A percentile compares a stretch with the other conserved stretches of the same genome.
phyloP scores from a whole-genome alignment of 495 filamentous ascomycete species.

The Xylaria acuta region DNA sequence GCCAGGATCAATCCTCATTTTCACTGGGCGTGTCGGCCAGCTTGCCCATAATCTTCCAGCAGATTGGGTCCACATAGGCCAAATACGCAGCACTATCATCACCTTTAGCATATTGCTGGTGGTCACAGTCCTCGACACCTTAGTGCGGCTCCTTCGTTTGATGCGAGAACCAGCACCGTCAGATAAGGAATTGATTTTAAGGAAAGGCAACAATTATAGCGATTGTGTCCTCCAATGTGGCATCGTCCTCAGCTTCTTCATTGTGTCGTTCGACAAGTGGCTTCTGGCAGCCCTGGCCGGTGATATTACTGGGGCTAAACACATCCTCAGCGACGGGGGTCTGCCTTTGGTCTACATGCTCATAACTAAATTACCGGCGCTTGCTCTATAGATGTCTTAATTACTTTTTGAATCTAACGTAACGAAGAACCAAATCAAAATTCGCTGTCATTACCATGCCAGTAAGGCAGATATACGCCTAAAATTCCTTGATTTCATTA shows the following conservation, averaged over 20 bases:
- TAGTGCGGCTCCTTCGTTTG: neutral
- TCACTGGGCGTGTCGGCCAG: neutral
- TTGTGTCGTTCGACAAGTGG: neutral
- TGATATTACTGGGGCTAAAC: neutral
- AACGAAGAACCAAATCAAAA: too few relatives aligned
- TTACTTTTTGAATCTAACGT: neutral
- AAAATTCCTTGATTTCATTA: too few relatives aligned
- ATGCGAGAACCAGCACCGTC: neutral
- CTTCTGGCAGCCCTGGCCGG: neutral
- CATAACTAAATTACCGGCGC: slow-evolving; percentile 1
- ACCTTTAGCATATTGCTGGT: neutral
- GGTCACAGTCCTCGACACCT: neutral
- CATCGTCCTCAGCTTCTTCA: neutral
- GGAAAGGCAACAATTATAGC: neutral
- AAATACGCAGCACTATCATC: neutral
- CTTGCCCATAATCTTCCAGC: neutral
- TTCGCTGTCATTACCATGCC: neutral
- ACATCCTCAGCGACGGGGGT: slow-evolving; percentile 10
- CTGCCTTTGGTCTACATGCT: neutral
- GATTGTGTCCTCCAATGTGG: neutral
- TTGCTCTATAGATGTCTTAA: neutral
- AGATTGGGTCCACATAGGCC: neutral
- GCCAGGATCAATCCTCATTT: neutral
- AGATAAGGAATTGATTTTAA: neutral
- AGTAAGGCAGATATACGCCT: neutral